Evolutionary conservation across 441 rosid species (phyloP), one percentile per base, ranked within the genome.

Genomic region (Erodium moschatum): DNA sequence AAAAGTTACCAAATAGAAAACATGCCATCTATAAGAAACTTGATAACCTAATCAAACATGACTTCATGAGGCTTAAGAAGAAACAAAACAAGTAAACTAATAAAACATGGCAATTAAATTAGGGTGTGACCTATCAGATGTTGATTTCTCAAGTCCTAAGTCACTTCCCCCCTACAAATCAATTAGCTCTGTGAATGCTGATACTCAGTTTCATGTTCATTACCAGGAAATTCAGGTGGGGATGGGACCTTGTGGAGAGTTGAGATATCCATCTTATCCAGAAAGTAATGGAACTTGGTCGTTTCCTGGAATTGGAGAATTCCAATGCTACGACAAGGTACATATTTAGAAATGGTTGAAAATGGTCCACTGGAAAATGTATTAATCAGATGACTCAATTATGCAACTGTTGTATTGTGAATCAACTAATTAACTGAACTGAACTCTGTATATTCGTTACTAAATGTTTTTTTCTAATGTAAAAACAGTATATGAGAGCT

Each of bases 221-320:
- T 66, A 79, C 76, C 86, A 90, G 98, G 98, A 90, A 87, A 84
- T 90, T 68, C 98, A 93, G 83, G 98, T 89, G 65, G 97, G 98
- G 35, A 78, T 90, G 96, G 98, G 98, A 27, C 98, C 97, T 60
- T 90, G 97, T 62, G 97, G 98, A 69, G 96, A 93, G 74, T 75
- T 93, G 75, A 85, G 96, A 80, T 89, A 86, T 75, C 98, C 97
- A 78, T 77, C 97, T 69, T 90, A 90, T 79, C 98, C 97, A 52
- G 96, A 93, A 84, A 86, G 88, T 85, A 86, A 89, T 0, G 97
- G 98, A 44, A 87, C 91, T n/a, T 93, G 95, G 98, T 85, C 74
- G 50, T 89, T 89, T 78, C 97, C 97, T 0, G 95, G 98, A 76
- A 93, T 90, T 67, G 98, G 97, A 74, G 98, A 90, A 84, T 93